Evolutionary conservation across 805 yeast genomes (phyloP).

Genomic region (Sugiyamaella marilandica): DNA sequence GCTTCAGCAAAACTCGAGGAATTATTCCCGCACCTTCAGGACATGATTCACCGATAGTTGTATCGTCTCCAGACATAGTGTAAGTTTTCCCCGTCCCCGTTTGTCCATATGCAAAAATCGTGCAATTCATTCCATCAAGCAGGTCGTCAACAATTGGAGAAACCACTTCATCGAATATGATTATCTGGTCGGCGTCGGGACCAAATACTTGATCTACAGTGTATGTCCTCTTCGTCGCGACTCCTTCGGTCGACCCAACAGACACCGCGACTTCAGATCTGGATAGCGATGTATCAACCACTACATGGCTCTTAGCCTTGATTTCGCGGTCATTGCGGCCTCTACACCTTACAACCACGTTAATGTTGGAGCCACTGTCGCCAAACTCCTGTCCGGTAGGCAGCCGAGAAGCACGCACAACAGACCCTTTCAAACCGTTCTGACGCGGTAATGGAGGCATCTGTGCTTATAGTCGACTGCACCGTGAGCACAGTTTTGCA

Average conservation of each 20-base stretch:
- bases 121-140: conserved; percentile 71
- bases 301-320: conserved; percentile 53
- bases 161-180: conserved; percentile 64
- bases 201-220: conserved; percentile 79
- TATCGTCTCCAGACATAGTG: conserved; percentile 67
- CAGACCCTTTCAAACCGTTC: not conserved
- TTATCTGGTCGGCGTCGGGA: conserved; percentile 68
- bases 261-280: conserved; percentile 48
- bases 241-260: conserved; percentile 23
- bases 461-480: not conserved
- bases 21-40: conserved; percentile 53
- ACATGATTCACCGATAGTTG: conserved; percentile 41
- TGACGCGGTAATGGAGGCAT: not conserved
- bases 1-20: conserved; percentile 51
- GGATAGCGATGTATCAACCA: conserved; percentile 48
- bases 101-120: conserved; percentile 85
- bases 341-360: conserved; percentile 61
- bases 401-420: no score
- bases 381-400: not conserved
- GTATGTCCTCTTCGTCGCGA: conserved; percentile 46
- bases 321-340: conserved; percentile 58
- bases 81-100: conserved; percentile 85
- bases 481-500: no score
- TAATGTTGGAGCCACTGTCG: conserved; percentile 42
- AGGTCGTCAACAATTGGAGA: conserved; percentile 61